Percentiles rank a stretch among this genome's conserved stretches.
Evolutionary conservation across 2,329 filamentous ascomycete species (phyloP).

Genomic region (Pseudogymnoascus sp.): DNA sequence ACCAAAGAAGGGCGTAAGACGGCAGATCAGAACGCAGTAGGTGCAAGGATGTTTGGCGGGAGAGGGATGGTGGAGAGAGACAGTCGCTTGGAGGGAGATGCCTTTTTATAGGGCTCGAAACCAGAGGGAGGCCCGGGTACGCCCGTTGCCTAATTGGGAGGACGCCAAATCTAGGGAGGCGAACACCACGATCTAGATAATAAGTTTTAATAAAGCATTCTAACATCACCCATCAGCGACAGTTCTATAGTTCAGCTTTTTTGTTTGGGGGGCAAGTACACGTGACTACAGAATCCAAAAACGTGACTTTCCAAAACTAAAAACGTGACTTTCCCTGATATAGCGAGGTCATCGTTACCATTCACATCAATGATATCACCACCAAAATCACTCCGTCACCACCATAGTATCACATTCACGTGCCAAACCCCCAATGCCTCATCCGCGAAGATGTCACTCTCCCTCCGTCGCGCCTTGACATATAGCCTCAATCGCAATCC

Average conservation of each 20-base stretch:
- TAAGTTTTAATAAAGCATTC: too few species aligned
- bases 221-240: neutral
- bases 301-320: neutral
- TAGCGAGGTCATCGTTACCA: neutral
- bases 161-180: neutral
- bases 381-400: neutral
- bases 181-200: too few species aligned
- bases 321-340: neutral
- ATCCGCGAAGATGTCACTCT: neutral
- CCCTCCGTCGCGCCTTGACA: neutral
- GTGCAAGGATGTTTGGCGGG: too few species aligned
- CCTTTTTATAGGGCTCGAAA: neutral
- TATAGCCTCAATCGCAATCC: neutral
- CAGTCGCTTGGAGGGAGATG: too few species aligned
- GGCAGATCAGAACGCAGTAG: too few species aligned
- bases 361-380: constrained; percentile 1
- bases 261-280: neutral
- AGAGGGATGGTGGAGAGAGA: too few species aligned
- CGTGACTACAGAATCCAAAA: neutral
- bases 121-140: neutral
- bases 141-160: neutral
- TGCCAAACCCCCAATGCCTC: neutral
- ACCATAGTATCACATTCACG: neutral
- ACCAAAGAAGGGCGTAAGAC: too few species aligned
- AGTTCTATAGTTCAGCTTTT: neutral